These are phyloP conservation scores for Trichoderma gamsii DNA, from an alignment of 495 filamentous ascomycete genomes.

Conservation along the genomic window DNA sequence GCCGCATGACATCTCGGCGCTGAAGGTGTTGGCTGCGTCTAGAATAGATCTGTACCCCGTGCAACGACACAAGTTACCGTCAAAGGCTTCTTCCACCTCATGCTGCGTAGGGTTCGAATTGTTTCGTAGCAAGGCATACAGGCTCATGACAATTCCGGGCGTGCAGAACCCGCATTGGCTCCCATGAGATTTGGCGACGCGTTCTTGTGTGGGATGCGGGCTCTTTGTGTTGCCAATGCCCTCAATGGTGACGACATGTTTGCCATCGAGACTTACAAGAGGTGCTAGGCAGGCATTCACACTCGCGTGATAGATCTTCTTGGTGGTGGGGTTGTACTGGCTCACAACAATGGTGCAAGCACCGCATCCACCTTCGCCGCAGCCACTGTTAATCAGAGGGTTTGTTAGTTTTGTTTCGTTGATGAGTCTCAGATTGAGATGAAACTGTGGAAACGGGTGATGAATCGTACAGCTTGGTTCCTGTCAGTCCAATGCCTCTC, in stretches of 20 bases:
- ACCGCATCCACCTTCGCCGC: constrained; percentile 93
- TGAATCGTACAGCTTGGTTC: constrained; percentile 50
- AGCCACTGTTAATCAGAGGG: constrained; percentile 53
- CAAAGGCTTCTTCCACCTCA: constrained; percentile 83
- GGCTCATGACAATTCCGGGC: constrained; percentile 94
- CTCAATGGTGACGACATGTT: constrained; percentile 97
- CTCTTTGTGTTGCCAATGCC: constrained; percentile 87
- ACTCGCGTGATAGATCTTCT: constrained; percentile 81
- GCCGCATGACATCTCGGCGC: constrained; percentile 39
- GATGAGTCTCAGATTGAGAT: constrained; percentile 17
- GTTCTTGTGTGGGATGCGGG: constrained; percentile 88
- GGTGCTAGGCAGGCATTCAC: constrained; percentile 95
- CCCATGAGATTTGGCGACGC: constrained; percentile 70
- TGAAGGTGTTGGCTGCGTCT: constrained; percentile 80
- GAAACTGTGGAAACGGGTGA: background rate
- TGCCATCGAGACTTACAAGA: constrained; percentile 86
- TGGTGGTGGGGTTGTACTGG: constrained; percentile 86
- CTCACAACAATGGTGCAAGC: constrained; percentile 95
- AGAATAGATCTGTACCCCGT: constrained; percentile 93
- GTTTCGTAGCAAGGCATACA: constrained; percentile 79
- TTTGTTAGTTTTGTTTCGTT: background rate
- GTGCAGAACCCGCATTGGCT: constrained; percentile 83
- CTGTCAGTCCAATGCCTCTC: constrained; percentile 79
- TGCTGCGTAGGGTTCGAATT: constrained; percentile 60
- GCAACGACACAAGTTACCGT: constrained; percentile 93